Evolutionary conservation across 2,329 filamentous ascomycete genomes (phyloP).

Genomic region (Apiospora malaysiana): DNA sequence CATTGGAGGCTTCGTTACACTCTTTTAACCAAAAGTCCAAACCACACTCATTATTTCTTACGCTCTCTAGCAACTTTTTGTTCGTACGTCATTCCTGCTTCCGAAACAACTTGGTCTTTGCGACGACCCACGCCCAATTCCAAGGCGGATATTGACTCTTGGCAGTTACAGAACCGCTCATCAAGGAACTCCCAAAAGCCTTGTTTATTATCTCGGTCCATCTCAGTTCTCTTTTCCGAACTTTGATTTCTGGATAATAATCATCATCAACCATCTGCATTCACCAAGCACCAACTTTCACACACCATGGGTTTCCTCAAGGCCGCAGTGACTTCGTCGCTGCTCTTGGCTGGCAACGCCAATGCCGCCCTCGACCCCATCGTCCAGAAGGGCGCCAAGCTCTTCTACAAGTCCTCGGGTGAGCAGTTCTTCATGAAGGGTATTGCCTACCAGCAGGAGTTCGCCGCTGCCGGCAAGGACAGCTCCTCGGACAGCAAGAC

Average conservation of each 20-base stretch:
- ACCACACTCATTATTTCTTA: slow-evolving; percentile 17
- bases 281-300: background rate
- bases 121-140: slow-evolving; percentile 9
- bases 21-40: background rate
- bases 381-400: slow-evolving; percentile 47
- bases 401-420: slow-evolving; percentile 71
- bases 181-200: slow-evolving; percentile 19
- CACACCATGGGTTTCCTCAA: slow-evolving; percentile 39
- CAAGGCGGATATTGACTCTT: slow-evolving; percentile 10
- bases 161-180: slow-evolving; percentile 12
- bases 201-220: background rate
- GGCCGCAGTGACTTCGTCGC: slow-evolving; percentile 35
- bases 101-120: slow-evolving; percentile 16
- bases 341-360: slow-evolving; percentile 35
- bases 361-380: slow-evolving; percentile 38
- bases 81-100: slow-evolving; percentile 19
- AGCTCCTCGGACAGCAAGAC: slow-evolving; percentile 32
- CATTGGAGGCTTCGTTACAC: slow-evolving; percentile 19
- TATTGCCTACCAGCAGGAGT: slow-evolving; percentile 77
- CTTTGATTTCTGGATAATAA: background rate
- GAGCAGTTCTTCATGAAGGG: slow-evolving; percentile 68
- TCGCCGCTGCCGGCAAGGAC: slow-evolving; percentile 47
- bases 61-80: background rate
- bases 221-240: background rate
- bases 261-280: background rate